A percentile compares a stretch with the other conserved stretches of the same genome.
phyloP scores from a whole-genome alignment of 2,329 filamentous ascomycete species.

The Epichloe baconii region DNA sequence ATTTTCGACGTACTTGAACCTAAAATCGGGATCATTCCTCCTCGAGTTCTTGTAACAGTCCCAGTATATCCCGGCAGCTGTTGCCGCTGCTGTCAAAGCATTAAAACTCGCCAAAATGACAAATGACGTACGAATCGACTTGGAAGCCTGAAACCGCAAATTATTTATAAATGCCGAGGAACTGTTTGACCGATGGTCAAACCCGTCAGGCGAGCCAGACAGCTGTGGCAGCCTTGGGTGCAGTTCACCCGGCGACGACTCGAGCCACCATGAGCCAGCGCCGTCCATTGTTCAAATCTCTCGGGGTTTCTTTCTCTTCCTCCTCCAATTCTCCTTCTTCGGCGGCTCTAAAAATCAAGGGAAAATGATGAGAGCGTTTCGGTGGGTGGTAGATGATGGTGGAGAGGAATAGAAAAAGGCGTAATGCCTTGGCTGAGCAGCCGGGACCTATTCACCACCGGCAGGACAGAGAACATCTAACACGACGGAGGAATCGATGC shows the following conservation, averaged over 20 bases:
- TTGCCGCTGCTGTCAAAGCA: slow-evolving; percentile 41
- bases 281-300: neutral
- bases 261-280: slow-evolving; percentile 1
- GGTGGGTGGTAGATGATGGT: neutral
- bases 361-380: neutral
- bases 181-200: slow-evolving; percentile 25
- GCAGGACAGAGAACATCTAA: neutral
- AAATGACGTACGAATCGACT: slow-evolving; percentile 46
- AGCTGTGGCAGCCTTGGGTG: slow-evolving; percentile 4
- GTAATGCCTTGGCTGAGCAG: slow-evolving; percentile 1
- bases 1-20: slow-evolving; percentile 25
- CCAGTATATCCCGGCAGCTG: slow-evolving; percentile 42
- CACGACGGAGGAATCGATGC: neutral
- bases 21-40: slow-evolving; percentile 26
- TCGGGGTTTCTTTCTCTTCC: neutral
- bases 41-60: slow-evolving; percentile 37
- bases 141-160: slow-evolving; percentile 38
- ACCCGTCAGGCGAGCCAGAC: slow-evolving; percentile 10
- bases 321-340: neutral
- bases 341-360: neutral
- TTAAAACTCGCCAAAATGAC: slow-evolving; percentile 51
- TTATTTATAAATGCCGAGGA: slow-evolving; percentile 35
- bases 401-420: neutral
- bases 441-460: neutral
- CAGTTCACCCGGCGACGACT: slow-evolving; percentile 6